Percentiles rank a stretch among this genome's conserved stretches.
These are phyloP conservation scores for Zygosaccharomyces gambellarensis DNA, from an alignment of 805 yeast species.

Conservation along the genomic window DNA sequence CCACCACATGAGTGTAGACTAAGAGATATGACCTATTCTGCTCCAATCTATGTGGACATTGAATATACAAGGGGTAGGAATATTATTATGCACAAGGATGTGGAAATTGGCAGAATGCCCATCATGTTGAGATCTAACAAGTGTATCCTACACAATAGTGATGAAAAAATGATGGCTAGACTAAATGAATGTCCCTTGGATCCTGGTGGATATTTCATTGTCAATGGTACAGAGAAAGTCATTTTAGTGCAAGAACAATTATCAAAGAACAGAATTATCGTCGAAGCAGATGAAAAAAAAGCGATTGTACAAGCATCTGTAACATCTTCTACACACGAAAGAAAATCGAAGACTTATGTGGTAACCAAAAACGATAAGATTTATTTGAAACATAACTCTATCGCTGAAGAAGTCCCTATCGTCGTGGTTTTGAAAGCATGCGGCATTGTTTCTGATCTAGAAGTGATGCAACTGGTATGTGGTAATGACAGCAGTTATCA, in stretches of 20 bases:
- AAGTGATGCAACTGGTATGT: slow-evolving; percentile 89
- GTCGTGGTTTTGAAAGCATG: slow-evolving; percentile 92
- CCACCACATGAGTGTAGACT: slow-evolving; percentile 96
- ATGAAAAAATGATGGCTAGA: slow-evolving; percentile 79
- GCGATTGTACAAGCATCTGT: slow-evolving; percentile 95
- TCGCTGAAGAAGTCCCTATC: slow-evolving; percentile 91
- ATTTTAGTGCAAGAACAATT: slow-evolving; percentile 95
- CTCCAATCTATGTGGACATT: slow-evolving; percentile 94
- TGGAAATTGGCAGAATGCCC: slow-evolving; percentile 98
- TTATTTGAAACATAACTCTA: slow-evolving; percentile 90
- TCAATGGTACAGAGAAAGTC: slow-evolving; percentile 96
- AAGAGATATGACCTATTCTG: slow-evolving; percentile 89
- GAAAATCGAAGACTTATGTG: slow-evolving; percentile 95
- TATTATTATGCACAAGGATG: slow-evolving; percentile 80
- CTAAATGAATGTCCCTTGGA: slow-evolving; percentile 93
- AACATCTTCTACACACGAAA: slow-evolving; percentile 95
- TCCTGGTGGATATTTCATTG: slow-evolving; percentile 98
- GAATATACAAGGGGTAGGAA: slow-evolving; percentile 95
- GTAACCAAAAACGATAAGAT: slow-evolving; percentile 86
- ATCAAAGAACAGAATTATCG: slow-evolving; percentile 94
- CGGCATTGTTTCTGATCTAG: slow-evolving; percentile 87
- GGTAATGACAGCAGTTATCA: slow-evolving; percentile 86
- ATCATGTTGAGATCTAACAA: slow-evolving; percentile 92
- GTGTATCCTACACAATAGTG: slow-evolving; percentile 76
- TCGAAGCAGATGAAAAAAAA: slow-evolving; percentile 94